Percentiles rank a stretch among this genome's conserved stretches.
These are phyloP conservation scores for Cephaloascus fragrans DNA, from an alignment of 805 yeast genomes.

Conservation along the genomic window DNA sequence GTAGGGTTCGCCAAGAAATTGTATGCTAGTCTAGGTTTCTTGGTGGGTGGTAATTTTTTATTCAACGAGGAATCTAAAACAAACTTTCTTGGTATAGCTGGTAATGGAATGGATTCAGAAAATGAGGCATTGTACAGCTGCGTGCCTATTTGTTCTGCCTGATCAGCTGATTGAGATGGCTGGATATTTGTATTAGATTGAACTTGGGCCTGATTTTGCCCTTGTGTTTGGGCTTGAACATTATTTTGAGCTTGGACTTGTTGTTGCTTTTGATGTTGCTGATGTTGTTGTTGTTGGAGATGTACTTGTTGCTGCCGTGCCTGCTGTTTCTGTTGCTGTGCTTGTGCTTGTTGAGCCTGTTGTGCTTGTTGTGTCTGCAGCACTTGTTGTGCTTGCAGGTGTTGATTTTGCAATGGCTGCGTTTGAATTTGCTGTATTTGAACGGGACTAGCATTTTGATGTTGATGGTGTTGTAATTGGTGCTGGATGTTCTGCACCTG, in stretches of 20 bases:
- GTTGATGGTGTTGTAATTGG: no score
- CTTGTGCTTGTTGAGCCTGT: no score
- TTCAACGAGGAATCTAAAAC: background rate
- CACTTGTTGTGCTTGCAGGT: no score
- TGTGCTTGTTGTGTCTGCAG: no score
- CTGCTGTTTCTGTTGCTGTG: no score
- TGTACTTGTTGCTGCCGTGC: no score
- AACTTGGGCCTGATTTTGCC: background rate
- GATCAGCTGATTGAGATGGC: background rate
- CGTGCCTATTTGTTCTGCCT: background rate
- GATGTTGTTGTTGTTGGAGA: background rate
- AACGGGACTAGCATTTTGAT: no score
- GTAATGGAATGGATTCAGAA: background rate
- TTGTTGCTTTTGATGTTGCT: no score
- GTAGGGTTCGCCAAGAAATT: constrained; percentile 33
- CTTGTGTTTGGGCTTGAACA: background rate
- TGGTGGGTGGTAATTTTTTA: constrained; percentile 5
- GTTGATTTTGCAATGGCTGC: no score
- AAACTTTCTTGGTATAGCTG: background rate
- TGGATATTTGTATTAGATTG: background rate
- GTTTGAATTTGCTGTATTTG: no score
- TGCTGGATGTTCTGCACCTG: no score
- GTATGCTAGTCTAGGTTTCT: constrained; percentile 25
- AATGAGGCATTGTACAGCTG: background rate
- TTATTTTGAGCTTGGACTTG: background rate